Conservation (phyloP, 2,329 filamentous ascomycete genomes). For the Aspergillus proliferans region DNA sequence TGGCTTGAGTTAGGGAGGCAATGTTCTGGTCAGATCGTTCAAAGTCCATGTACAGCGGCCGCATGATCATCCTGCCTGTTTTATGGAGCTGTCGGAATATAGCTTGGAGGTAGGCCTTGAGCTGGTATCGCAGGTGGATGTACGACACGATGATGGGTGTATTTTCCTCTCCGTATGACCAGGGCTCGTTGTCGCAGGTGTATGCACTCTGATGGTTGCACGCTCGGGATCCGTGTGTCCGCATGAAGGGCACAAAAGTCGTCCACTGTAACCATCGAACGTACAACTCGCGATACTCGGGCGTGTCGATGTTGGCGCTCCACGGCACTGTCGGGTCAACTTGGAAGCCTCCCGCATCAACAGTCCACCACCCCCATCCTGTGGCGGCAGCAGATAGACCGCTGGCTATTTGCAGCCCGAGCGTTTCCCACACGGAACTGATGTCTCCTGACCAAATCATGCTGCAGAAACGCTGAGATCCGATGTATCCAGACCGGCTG, state of each 20-base stretch:
- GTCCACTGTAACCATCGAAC: conserved; percentile 62
- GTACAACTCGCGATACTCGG: conserved; percentile 54
- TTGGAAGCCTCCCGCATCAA: conserved; percentile 62
- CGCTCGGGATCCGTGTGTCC: conserved; percentile 56
- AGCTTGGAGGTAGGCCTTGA: conserved; percentile 31
- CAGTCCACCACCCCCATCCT: conserved; percentile 60
- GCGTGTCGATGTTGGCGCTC: conserved; percentile 49
- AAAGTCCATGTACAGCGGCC: conserved; percentile 36
- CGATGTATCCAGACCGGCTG: conserved; percentile 48
- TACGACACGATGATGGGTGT: conserved; percentile 54
- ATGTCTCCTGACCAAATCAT: conserved; percentile 58
- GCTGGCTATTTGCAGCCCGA: conserved; percentile 53
- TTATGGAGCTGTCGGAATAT: conserved; percentile 29
- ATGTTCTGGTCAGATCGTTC: conserved; percentile 20
- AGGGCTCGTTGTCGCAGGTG: conserved; percentile 49
- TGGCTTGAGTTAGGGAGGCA: conserved; percentile 16
- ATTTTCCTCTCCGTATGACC: conserved; percentile 55
- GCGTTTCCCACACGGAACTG: conserved; percentile 52
- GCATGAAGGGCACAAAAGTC: conserved; percentile 53
- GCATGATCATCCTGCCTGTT: conserved; percentile 31
- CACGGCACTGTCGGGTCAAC: conserved; percentile 33
- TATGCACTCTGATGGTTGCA: conserved; percentile 36
- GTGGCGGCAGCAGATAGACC: conserved; percentile 58
- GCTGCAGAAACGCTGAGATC: conserved; percentile 55
- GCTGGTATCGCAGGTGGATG: conserved; percentile 49